Conservation (phyloP, 2,329 filamentous ascomycete species). For the Alternaria postmessia region DNA sequence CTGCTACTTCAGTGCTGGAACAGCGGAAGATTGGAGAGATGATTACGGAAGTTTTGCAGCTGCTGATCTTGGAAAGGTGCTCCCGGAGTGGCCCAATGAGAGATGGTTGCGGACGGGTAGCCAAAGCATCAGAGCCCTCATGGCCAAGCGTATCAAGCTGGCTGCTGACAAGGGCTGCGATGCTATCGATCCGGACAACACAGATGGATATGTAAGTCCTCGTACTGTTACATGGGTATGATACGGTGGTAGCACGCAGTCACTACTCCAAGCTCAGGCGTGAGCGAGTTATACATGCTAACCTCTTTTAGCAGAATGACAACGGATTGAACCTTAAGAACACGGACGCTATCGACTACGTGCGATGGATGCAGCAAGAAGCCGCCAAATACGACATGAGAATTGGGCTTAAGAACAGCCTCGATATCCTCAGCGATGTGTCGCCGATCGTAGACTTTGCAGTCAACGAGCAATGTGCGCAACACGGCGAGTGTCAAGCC, state of each 20-base stretch:
- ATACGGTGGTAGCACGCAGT: not conserved
- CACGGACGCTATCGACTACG: constrained; percentile 23
- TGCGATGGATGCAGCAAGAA: not conserved
- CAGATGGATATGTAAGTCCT: constrained; percentile 33
- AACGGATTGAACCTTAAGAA: constrained; percentile 36
- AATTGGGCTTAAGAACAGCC: constrained; percentile 42
- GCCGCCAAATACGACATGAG: constrained; percentile 35
- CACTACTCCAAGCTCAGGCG: not conserved
- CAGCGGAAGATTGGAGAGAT: constrained; percentile 40
- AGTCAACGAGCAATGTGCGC: constrained; percentile 45
- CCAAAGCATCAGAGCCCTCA: constrained; percentile 35
- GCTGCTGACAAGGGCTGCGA: constrained; percentile 43
- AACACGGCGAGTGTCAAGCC: constrained; percentile 31
- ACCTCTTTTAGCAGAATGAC: constrained; percentile 38
- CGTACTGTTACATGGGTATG: not conserved
- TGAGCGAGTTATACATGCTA: constrained; percentile 6
- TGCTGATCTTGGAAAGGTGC: constrained; percentile 36
- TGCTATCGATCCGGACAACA: constrained; percentile 46
- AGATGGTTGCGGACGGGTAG: constrained; percentile 40
- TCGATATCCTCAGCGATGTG: constrained; percentile 36
- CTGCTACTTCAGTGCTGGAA: constrained; percentile 46
- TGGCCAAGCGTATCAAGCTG: constrained; percentile 41
- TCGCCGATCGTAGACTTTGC: constrained; percentile 37
- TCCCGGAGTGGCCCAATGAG: constrained; percentile 44
- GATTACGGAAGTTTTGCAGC: constrained; percentile 36